A percentile compares a stretch with the other conserved stretches of the same genome.
These are phyloP conservation scores for Pythium graminicola DNA, from an alignment of 352 stramenopile genomes.

Conservation along the genomic window DNA sequence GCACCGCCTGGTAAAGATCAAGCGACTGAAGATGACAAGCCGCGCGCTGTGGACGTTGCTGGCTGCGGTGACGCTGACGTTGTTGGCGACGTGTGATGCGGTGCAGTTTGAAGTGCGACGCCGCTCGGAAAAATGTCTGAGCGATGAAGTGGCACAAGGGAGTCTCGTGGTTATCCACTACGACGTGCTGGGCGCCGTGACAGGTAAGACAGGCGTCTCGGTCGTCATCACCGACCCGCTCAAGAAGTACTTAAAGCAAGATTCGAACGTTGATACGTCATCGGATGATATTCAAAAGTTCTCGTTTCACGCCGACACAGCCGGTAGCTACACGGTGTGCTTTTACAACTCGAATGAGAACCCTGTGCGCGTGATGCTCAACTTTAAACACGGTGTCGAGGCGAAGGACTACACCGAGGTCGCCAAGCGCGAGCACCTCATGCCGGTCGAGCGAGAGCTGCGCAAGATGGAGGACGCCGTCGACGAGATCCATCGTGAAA, in stretches of 20 bases:
- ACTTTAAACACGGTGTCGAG: conserved; percentile 85
- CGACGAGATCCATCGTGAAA: conserved; percentile 86
- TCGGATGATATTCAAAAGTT: conserved; percentile 80
- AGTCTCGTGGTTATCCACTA: conserved; percentile 81
- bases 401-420: conserved; percentile 87
- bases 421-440: conserved; percentile 84
- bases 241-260: conserved; percentile 76
- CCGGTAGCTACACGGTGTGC: conserved; percentile 70
- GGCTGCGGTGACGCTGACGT: conserved; percentile 19
- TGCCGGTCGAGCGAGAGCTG: conserved; percentile 85
- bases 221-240: conserved; percentile 68
- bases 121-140: conserved; percentile 74
- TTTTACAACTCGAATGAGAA: conserved; percentile 81
- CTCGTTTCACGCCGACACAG: conserved; percentile 65
- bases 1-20: no score
- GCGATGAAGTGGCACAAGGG: conserved; percentile 70
- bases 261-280: conserved; percentile 76
- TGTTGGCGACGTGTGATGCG: conserved; percentile 28
- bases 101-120: conserved; percentile 77
- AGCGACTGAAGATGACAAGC: neutral
- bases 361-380: conserved; percentile 63
- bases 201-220: conserved; percentile 65
- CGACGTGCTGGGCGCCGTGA: conserved; percentile 57
- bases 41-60: conserved; percentile 1
- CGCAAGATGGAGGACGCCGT: conserved; percentile 87